Conservation (phyloP, 2,329 filamentous ascomycete genomes). For the Aschersonia sp. region DNA sequence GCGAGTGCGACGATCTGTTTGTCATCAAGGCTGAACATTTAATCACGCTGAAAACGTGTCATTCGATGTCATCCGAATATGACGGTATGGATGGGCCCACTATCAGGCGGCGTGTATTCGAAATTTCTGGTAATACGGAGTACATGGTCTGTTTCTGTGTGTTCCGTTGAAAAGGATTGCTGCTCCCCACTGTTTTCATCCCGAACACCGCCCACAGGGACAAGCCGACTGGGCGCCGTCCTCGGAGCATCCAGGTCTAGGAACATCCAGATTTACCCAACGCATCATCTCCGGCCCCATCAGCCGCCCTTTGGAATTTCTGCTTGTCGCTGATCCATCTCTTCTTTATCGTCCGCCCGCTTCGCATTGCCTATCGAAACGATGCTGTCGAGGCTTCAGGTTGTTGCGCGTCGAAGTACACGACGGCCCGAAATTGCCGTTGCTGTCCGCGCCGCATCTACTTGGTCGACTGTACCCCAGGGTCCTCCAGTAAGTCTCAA, state of each 20-base stretch:
- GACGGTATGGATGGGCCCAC: too few relatives aligned
- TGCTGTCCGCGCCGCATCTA: slow-evolving; percentile 49
- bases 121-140: too few relatives aligned
- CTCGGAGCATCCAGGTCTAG: neutral
- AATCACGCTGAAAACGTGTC: too few relatives aligned
- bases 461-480: slow-evolving; percentile 84
- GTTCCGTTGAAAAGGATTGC: too few relatives aligned
- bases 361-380: slow-evolving; percentile 18
- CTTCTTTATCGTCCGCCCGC: neutral
- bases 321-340: neutral
- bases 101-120: too few relatives aligned
- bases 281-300: neutral
- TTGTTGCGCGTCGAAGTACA: slow-evolving; percentile 34
- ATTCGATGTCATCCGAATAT: too few relatives aligned
- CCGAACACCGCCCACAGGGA: too few relatives aligned
- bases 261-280: neutral
- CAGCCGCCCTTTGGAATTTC: neutral
- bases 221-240: neutral
- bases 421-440: slow-evolving; percentile 25
- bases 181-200: too few relatives aligned
- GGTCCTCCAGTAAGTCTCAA: slow-evolving; percentile 69
- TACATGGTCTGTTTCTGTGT: too few relatives aligned
- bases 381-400: slow-evolving; percentile 43
- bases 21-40: too few relatives aligned
- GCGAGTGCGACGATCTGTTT: too few relatives aligned